Percentiles rank a stretch among this genome's conserved stretches.
These are phyloP conservation scores for Blastobotrys proliferans DNA, from an alignment of 1,139 yeast species.

Conservation along the genomic window DNA sequence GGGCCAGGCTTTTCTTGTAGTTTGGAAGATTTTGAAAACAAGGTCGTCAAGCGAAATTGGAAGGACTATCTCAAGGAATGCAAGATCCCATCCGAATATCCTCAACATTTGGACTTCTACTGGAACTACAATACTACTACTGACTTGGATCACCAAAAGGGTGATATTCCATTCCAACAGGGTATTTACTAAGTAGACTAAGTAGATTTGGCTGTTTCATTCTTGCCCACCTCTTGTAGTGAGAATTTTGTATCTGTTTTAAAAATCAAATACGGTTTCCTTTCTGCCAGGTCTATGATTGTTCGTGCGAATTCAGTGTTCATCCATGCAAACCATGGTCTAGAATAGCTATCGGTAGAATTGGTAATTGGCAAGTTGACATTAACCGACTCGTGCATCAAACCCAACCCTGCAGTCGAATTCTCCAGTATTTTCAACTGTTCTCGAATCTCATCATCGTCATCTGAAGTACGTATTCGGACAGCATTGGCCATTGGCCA, in stretches of 20 bases:
- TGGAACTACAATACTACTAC: conserved; percentile 9
- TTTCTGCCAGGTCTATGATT: conserved; percentile 63
- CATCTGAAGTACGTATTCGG: conserved; percentile 67
- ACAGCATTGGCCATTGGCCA: conserved; percentile 88
- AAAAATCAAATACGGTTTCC: conserved; percentile 72
- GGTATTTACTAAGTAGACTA: too few species aligned
- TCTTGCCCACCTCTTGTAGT: too few species aligned
- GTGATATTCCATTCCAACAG: conserved; percentile 4
- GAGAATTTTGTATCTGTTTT: conserved; percentile 4
- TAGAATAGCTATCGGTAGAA: conserved; percentile 43
- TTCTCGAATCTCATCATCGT: conserved; percentile 60
- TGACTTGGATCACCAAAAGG: background rate
- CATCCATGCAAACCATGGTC: conserved; percentile 95
- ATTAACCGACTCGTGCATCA: conserved; percentile 79
- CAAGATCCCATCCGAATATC: conserved; percentile 2
- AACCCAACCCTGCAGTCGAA: conserved; percentile 69
- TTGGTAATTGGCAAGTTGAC: conserved; percentile 48
- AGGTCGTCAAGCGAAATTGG: background rate
- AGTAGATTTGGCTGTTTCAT: too few species aligned
- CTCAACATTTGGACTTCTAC: conserved; percentile 6
- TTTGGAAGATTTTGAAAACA: conserved; percentile 4
- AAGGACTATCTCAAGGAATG: conserved; percentile 3
- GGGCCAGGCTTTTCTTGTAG: conserved; percentile 43
- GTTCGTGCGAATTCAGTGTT: conserved; percentile 88
- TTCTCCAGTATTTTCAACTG: conserved; percentile 51